Evolutionary conservation across 306 rosid species (phyloP), one percentile per base, ranked within the genome.

Genomic region (Dryas alaskensis): DNA sequence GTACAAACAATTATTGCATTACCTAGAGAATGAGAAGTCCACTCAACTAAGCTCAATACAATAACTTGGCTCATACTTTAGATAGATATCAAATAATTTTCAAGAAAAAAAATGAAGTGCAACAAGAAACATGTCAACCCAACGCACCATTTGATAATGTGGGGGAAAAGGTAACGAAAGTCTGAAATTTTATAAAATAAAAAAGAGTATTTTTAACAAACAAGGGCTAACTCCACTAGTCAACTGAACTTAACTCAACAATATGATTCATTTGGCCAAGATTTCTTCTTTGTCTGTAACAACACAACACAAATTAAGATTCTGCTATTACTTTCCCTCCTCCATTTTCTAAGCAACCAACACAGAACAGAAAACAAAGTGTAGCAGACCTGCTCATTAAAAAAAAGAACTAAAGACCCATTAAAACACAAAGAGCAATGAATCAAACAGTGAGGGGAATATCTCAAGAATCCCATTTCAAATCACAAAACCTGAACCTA

Each of bases 281-380:
- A 61, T 51, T 61, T 40, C 42, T 45, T 54, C 61, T 27, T 45
- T 42, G 8, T 45, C 63, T 12, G n/a, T 17, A 25, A 54, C 43
- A 70, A 60, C 43, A 60, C 43, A 46, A 3, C 62, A 45, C 6
- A 48, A 50, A 17, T 10, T n/a, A 9, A 22, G 27, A 44, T 78
- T 46, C 54, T 58, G 61, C 14, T 44, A 8, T 65, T 48, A 37
- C 67, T 43, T 70, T 61, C 39, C 19, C 37, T 11, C 74, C 73
- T 50, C 11, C 53, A 17, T 50, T 19, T 14, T 71, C 66, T 19
- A 6, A 47, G 37, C 51, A 80, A 70, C 10, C 17, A 80, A 60
- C 22, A 59, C 57, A 37, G n/a, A 0, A 1, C 22, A 69, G 53
- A 31, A 19, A 64, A 54, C 45, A 76, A 22, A 65, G 19, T 66